These are phyloP conservation scores for Penicillium lagena DNA, from an alignment of 495 filamentous ascomycete genomes.

Conservation along the genomic window DNA sequence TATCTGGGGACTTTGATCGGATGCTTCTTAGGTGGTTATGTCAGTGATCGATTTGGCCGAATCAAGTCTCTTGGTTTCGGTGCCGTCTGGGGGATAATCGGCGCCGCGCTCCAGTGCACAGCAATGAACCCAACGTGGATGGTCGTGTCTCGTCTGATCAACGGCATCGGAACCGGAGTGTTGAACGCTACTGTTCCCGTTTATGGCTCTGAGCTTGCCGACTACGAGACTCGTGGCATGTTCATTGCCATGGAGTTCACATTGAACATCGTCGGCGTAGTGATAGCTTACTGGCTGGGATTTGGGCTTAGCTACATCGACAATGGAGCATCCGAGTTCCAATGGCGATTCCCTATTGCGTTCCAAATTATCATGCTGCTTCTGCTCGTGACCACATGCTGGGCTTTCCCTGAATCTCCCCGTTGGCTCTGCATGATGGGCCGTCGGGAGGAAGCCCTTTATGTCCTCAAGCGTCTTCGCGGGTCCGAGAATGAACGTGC, in stretches of 20 bases:
- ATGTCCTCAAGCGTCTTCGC: slow-evolving; percentile 2
- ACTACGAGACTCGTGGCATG: slow-evolving; percentile 52
- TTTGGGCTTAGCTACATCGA: slow-evolving; percentile 28
- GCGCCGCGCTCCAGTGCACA: slow-evolving; percentile 28
- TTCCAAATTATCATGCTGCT: slow-evolving; percentile 47
- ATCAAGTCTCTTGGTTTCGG: slow-evolving; percentile 3
- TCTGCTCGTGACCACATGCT: slow-evolving; percentile 35
- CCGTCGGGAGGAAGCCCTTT: slow-evolving; percentile 31
- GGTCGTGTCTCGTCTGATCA: slow-evolving; percentile 42
- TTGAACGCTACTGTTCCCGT: slow-evolving; percentile 54
- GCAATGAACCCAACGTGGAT: slow-evolving; percentile 17
- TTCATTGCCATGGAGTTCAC: slow-evolving; percentile 52
- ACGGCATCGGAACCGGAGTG: slow-evolving; percentile 54
- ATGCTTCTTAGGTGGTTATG: slow-evolving; percentile 1
- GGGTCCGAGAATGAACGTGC: not conserved
- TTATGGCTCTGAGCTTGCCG: slow-evolving; percentile 50
- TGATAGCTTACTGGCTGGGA: slow-evolving; percentile 54
- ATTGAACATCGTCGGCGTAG: slow-evolving; percentile 55
- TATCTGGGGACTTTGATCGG: slow-evolving; percentile 31
- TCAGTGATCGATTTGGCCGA: not conserved
- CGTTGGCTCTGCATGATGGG: slow-evolving; percentile 32
- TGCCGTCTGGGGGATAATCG: slow-evolving; percentile 12
- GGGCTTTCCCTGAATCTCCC: slow-evolving; percentile 40
- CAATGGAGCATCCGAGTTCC: slow-evolving; percentile 5
- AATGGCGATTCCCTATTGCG: slow-evolving; percentile 44